Evolutionary conservation across 768 basidiomycete genomes (phyloP).

Genomic region (Mycena amicta): DNA sequence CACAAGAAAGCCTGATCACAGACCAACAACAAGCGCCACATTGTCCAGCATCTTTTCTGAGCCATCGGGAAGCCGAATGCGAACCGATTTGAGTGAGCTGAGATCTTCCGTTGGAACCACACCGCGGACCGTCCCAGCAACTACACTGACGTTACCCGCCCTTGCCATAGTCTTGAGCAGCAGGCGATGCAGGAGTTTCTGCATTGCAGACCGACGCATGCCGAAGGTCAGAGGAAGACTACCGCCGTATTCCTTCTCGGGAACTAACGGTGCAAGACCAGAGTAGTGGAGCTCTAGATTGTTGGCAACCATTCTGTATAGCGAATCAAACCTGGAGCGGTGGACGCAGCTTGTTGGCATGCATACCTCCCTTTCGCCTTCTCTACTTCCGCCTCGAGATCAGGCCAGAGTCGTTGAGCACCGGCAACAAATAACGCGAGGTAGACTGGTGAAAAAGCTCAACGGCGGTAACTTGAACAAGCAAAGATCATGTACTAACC

Average conservation of each 20-base stretch:
- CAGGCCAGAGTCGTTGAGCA: background rate
- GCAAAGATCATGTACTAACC: too few relatives aligned
- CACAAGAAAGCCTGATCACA: background rate
- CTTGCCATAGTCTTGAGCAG: background rate
- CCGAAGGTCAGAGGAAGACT: background rate
- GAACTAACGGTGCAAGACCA: background rate
- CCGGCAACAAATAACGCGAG: background rate
- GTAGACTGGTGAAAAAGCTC: too few relatives aligned
- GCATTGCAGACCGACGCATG: background rate
- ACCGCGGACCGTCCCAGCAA: background rate
- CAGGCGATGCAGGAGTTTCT: background rate
- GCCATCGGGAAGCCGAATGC: background rate
- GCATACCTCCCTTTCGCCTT: background rate
- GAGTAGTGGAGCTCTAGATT: background rate
- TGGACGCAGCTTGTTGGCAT: too few relatives aligned
- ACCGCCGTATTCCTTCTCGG: background rate
- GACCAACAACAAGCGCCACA: background rate
- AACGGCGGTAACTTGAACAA: too few relatives aligned
- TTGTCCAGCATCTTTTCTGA: background rate
- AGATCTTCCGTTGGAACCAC: background rate
- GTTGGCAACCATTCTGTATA: too few relatives aligned
- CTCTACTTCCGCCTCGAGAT: background rate
- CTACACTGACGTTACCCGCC: background rate
- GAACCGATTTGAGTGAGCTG: background rate
- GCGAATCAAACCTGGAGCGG: too few relatives aligned